Evolutionary conservation across 805 yeast genomes (phyloP).

Genomic region (Starmerella apicola): DNA sequence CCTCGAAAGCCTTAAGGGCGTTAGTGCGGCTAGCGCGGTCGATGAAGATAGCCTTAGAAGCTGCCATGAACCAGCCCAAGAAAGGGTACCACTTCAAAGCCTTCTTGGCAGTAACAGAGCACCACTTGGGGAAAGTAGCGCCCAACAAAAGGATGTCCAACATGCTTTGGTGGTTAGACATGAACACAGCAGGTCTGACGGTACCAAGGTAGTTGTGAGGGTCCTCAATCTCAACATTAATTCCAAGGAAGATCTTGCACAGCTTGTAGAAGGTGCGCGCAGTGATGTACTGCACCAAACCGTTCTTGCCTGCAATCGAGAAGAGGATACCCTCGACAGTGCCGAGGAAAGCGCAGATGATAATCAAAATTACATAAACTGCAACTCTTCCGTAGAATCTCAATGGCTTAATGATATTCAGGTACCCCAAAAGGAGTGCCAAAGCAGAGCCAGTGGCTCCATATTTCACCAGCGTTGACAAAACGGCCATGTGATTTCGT

Average conservation of each 20-base stretch:
- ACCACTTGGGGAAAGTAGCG: constrained; percentile 70
- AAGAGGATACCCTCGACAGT: constrained; percentile 48
- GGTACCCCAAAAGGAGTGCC: constrained; percentile 23
- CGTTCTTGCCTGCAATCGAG: constrained; percentile 57
- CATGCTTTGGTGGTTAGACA: constrained; percentile 86
- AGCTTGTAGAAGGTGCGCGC: constrained; percentile 67
- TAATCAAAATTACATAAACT: constrained; percentile 24
- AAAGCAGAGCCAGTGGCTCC: constrained; percentile 10
- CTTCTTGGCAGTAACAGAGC: constrained; percentile 85
- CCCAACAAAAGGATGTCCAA: constrained; percentile 77
- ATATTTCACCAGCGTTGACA: constrained; percentile 11
- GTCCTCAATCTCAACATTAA: constrained; percentile 56
- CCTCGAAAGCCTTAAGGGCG: constrained; percentile 61
- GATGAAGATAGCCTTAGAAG: constrained; percentile 81
- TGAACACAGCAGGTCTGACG: constrained; percentile 56
- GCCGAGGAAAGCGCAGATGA: constrained; percentile 27
- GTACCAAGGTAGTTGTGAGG: constrained; percentile 37
- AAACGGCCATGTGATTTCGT: constrained; percentile 12
- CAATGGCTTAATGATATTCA: constrained; percentile 27
- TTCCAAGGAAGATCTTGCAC: constrained; percentile 51
- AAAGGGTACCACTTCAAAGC: constrained; percentile 75
- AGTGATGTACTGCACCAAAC: constrained; percentile 77
- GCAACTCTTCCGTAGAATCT: constrained; percentile 26
- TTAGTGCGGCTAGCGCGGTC: constrained; percentile 68
- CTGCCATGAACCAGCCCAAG: constrained; percentile 92